These are phyloP conservation scores for Lagenaria siceraria DNA, from an alignment of 306 rosid species.

Conservation along the genomic window DNA sequence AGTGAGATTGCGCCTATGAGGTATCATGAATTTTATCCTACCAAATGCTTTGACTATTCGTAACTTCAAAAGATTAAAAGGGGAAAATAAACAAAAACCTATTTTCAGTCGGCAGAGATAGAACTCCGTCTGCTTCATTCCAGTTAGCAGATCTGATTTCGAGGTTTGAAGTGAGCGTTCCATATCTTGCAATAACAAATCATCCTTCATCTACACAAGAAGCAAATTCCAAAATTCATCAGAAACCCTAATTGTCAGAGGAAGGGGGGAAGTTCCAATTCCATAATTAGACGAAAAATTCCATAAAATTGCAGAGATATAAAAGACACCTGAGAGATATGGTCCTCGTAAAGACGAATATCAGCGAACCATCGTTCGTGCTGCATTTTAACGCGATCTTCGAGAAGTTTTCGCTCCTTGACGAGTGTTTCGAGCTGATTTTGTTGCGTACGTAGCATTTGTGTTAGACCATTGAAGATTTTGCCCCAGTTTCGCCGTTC, in stretches of 20 bases:
- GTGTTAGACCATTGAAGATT: slow-evolving; percentile 30
- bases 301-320: not conserved
- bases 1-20: not conserved
- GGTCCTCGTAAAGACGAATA: slow-evolving; percentile 31
- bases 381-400: slow-evolving; percentile 40
- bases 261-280: not conserved
- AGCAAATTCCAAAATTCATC: not conserved
- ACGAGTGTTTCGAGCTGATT: slow-evolving; percentile 47
- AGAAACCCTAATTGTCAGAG: not conserved
- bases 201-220: slow-evolving; percentile 33
- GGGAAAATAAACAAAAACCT: not conserved
- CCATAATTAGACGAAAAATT: slow-evolving; percentile 20
- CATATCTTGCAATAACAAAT: slow-evolving; percentile 31
- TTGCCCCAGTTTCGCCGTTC: slow-evolving; percentile 48
- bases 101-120: slow-evolving; percentile 22
- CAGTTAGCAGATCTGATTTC: slow-evolving; percentile 31
- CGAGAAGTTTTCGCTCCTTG: slow-evolving; percentile 34
- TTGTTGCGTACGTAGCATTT: slow-evolving; percentile 45
- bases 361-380: slow-evolving; percentile 49
- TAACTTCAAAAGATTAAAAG: not conserved
- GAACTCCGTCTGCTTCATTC: slow-evolving; percentile 47
- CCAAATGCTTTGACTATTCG: not conserved
- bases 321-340: slow-evolving; percentile 36
- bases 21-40: not conserved
- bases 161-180: slow-evolving; percentile 30